phyloP scores from a whole-genome alignment of 176 grass and related monocot genomes.

The Phragmites australis region DNA sequence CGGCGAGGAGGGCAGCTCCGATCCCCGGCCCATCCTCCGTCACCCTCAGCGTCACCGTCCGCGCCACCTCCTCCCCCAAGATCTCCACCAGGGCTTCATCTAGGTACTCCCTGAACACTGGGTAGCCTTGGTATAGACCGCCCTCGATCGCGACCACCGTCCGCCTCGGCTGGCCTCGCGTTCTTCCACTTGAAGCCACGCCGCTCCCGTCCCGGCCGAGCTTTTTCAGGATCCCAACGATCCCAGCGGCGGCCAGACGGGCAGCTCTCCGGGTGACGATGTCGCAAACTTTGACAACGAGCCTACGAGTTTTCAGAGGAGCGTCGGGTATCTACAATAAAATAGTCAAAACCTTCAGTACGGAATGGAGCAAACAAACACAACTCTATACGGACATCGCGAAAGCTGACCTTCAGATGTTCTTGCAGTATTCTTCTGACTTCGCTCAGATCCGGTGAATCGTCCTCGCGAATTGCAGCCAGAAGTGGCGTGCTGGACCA shows the following conservation, averaged over 20 bases:
- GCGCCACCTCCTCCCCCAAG: constrained; percentile 75
- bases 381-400: neutral
- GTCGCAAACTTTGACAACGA: constrained; percentile 69
- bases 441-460: constrained; percentile 80
- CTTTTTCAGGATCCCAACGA: constrained; percentile 83
- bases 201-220: constrained; percentile 71
- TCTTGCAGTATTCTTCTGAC: constrained; percentile 69
- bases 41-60: constrained; percentile 55
- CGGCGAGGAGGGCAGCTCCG: constrained; percentile 75
- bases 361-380: neutral
- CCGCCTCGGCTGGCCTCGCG: constrained; percentile 39
- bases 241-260: constrained; percentile 73
- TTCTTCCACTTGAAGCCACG: constrained; percentile 43
- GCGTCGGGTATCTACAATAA: constrained; percentile 52
- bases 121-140: constrained; percentile 63
- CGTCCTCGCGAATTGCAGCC: constrained; percentile 77
- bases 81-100: constrained; percentile 78
- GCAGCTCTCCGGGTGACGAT: constrained; percentile 73
- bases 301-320: constrained; percentile 72
- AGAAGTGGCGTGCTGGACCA: constrained; percentile 70
- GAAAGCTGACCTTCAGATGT: constrained; percentile 55
- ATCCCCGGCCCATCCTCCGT: constrained; percentile 69
- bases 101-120: constrained; percentile 77
- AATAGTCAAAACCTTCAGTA: neutral
- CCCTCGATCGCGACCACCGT: constrained; percentile 78